Evolutionary conservation across 352 stramenopile genomes (phyloP).

Genomic region (Phytophthora chlamydospora): DNA sequence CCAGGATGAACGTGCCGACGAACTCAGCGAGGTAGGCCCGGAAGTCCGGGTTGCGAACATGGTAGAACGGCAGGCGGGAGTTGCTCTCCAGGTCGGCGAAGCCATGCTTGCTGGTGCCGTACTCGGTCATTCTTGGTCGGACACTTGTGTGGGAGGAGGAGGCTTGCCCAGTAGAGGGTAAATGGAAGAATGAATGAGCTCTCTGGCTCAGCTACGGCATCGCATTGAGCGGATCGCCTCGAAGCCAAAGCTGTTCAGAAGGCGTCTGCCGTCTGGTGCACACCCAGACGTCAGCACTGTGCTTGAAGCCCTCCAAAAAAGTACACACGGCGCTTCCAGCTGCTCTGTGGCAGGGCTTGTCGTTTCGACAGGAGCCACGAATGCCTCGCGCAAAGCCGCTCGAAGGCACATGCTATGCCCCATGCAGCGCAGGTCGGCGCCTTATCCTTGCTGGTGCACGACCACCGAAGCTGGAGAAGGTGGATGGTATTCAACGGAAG

Average conservation of each 20-base stretch:
- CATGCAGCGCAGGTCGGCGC: conserved; percentile 18
- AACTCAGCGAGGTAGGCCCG: conserved; percentile 69
- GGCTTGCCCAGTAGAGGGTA: conserved; percentile 13
- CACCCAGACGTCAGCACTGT: conserved; percentile 14
- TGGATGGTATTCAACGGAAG: neutral
- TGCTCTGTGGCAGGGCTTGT: conserved; percentile 13
- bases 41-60: conserved; percentile 41
- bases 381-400: conserved; percentile 18
- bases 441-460: conserved; percentile 10
- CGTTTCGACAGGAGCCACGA: conserved; percentile 27
- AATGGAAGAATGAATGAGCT: conserved; percentile 35
- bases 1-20: conserved; percentile 67
- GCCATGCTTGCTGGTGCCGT: conserved; percentile 37
- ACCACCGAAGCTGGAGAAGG: conserved; percentile 14
- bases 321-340: conserved; percentile 16
- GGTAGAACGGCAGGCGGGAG: conserved; percentile 35
- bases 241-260: conserved; percentile 15
- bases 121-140: conserved; percentile 39
- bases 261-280: neutral
- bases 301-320: conserved; percentile 25
- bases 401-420: conserved; percentile 24
- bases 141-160: neutral
- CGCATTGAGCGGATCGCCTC: conserved; percentile 5
- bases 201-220: neutral
- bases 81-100: conserved; percentile 44